These are phyloP conservation scores for Pholiota conissans DNA, from an alignment of 768 basidiomycete species.

Conservation along the genomic window DNA sequence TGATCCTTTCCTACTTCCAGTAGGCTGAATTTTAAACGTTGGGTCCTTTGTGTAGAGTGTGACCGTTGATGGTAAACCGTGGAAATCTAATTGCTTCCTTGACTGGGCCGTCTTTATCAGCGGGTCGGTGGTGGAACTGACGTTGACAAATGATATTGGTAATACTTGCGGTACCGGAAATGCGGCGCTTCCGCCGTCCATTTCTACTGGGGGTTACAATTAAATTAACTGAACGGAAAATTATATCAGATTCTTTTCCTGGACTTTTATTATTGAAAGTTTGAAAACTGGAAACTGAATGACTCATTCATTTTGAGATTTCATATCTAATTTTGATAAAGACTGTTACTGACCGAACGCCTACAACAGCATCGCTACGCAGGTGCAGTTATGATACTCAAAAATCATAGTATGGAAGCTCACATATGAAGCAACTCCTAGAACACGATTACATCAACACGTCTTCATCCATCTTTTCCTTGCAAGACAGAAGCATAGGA, in stretches of 20 bases:
- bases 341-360: no score
- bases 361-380: no score
- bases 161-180: conserved; percentile 49
- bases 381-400: no score
- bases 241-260: no score
- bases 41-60: conserved; percentile 42
- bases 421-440: no score
- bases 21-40: background rate
- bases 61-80: conserved; percentile 53
- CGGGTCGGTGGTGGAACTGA: conserved; percentile 54
- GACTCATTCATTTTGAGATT: no score
- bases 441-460: no score
- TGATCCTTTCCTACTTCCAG: background rate
- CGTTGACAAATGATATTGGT: conserved; percentile 52
- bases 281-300: no score
- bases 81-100: conserved; percentile 64
- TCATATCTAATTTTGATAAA: no score
- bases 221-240: no score
- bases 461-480: background rate
- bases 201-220: conserved; percentile 63
- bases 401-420: no score
- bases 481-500: background rate
- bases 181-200: conserved; percentile 54
- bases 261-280: no score
- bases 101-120: conserved; percentile 64